Conservation (phyloP, 441 rosid species). For the Gossypium lobatum region DNA sequence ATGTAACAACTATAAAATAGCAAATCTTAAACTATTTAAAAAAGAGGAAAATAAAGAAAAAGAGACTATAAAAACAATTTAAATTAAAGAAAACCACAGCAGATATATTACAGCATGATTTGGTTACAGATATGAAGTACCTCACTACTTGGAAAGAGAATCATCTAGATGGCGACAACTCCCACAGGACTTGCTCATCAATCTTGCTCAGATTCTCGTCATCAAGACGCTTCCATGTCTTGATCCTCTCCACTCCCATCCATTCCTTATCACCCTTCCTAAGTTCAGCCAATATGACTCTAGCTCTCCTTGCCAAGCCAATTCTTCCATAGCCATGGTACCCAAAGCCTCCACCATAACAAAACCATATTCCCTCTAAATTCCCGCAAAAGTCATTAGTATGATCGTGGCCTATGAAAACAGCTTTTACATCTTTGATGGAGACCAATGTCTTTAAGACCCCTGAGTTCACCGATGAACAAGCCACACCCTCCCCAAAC, state of each 20-base stretch:
- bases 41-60: too few species aligned
- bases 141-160: background rate
- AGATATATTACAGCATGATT: background rate
- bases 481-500: slow-evolving; percentile 70
- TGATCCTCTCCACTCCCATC: slow-evolving; percentile 51
- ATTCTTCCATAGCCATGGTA: slow-evolving; percentile 79
- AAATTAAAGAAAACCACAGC: background rate
- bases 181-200: slow-evolving; percentile 76
- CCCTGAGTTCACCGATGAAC: slow-evolving; percentile 64
- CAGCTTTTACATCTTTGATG: slow-evolving; percentile 78
- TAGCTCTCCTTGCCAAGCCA: slow-evolving; percentile 70
- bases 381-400: slow-evolving; percentile 80
- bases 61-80: background rate
- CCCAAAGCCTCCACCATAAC: slow-evolving; percentile 94
- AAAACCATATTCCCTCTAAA: slow-evolving; percentile 70
- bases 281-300: slow-evolving; percentile 63
- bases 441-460: slow-evolving; percentile 56
- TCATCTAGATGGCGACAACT: slow-evolving; percentile 18
- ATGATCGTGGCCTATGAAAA: slow-evolving; percentile 85
- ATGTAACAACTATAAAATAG: too few species aligned
- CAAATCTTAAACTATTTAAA: too few species aligned
- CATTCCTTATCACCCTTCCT: slow-evolving; percentile 43
- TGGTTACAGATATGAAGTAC: background rate
- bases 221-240: slow-evolving; percentile 83
- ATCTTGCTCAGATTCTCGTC: slow-evolving; percentile 58